Evolutionary conservation across 306 rosid species (phyloP).

Genomic region (Senna siamea): DNA sequence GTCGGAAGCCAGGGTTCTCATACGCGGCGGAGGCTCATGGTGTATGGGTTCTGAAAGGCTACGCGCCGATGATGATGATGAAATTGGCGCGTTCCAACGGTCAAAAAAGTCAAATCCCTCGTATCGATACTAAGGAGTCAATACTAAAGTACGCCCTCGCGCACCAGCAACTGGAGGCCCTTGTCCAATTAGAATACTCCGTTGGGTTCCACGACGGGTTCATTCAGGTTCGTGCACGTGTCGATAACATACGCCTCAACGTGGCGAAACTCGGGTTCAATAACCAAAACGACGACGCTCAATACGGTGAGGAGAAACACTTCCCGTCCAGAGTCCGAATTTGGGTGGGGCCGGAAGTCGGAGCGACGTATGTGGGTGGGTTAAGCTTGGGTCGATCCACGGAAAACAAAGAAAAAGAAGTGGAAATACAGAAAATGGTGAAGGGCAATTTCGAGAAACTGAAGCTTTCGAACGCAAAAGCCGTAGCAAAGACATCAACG

Average conservation of each 20-base stretch:
- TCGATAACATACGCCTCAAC: constrained; percentile 74
- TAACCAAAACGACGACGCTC: constrained; percentile 51
- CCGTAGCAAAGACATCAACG: constrained; percentile 48
- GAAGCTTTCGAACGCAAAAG: constrained; percentile 46
- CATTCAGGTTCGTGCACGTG: constrained; percentile 74
- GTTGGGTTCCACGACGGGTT: constrained; percentile 65
- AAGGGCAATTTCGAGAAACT: constrained; percentile 59
- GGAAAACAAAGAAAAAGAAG: constrained; percentile 63
- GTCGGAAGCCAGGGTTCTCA: constrained; percentile 51
- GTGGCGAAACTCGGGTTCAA: constrained; percentile 63
- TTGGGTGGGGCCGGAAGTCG: constrained; percentile 90
- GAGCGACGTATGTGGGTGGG: constrained; percentile 75
- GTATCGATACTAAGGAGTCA: constrained; percentile 61
- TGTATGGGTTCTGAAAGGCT: constrained; percentile 77
- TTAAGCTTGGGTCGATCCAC: constrained; percentile 84
- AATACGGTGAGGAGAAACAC: constrained; percentile 63
- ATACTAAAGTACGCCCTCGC: constrained; percentile 69
- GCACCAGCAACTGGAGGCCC: constrained; percentile 88
- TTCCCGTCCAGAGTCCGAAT: constrained; percentile 73
- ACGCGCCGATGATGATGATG: constrained; percentile 81
- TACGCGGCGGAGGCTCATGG: constrained; percentile 81
- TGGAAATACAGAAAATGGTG: constrained; percentile 55
- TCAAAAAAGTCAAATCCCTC: constrained; percentile 44
- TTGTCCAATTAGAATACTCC: constrained; percentile 76
- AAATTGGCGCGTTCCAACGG: constrained; percentile 46